phyloP scores from a whole-genome alignment of 2,329 filamentous ascomycete genomes.

The Fusarium globosum region DNA sequence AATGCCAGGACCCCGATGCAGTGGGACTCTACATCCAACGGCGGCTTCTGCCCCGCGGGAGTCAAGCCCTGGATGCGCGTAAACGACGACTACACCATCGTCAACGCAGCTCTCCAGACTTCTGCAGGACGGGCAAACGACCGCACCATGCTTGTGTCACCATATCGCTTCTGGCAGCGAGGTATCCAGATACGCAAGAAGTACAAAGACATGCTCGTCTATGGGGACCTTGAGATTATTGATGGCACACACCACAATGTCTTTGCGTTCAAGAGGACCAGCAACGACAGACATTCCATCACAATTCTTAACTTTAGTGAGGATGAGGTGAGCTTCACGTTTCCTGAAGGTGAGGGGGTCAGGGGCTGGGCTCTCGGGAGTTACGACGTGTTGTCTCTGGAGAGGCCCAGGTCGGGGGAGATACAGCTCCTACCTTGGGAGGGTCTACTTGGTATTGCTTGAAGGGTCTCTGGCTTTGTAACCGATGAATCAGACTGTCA shows the following conservation, averaged over 20 bases:
- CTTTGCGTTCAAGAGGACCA: slow-evolving; percentile 46
- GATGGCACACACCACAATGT: slow-evolving; percentile 38
- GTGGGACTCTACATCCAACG: slow-evolving; percentile 59
- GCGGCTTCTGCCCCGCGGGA: slow-evolving; percentile 51
- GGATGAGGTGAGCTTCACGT: not conserved
- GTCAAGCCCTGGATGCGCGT: slow-evolving; percentile 52
- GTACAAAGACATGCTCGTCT: slow-evolving; percentile 48
- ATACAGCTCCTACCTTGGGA: not conserved
- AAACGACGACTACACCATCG: slow-evolving; percentile 45
- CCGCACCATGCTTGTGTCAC: slow-evolving; percentile 40
- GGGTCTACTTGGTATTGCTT: not conserved
- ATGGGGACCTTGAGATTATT: slow-evolving; percentile 48
- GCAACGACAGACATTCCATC: slow-evolving; percentile 33
- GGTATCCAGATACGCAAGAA: slow-evolving; percentile 44
- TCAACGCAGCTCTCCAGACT: slow-evolving; percentile 70
- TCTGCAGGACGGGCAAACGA: slow-evolving; percentile 44
- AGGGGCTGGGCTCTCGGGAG: not conserved
- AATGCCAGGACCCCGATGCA: slow-evolving; percentile 74
- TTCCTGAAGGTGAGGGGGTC: not conserved
- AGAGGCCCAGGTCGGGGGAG: not conserved
- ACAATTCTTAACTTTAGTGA: slow-evolving; percentile 49
- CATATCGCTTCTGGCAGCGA: slow-evolving; percentile 48
- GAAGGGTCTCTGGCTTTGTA: not conserved
- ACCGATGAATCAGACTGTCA: not conserved
- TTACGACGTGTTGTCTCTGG: not conserved